Conservation (phyloP, 164 flowering plant genomes). For the Echeveria elegans region DNA sequence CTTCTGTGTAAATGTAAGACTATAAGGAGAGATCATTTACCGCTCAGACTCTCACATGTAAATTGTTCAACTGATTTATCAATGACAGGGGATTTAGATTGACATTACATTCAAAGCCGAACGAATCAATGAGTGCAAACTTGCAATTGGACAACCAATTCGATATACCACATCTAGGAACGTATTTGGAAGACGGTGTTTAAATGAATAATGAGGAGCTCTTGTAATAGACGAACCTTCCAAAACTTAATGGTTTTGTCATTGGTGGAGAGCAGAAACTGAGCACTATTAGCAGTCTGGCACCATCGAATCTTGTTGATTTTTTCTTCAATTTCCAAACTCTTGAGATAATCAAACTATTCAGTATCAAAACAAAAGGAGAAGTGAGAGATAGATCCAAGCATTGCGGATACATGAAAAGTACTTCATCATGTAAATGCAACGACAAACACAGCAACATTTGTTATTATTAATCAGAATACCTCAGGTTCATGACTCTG, state of each 20-base stretch:
- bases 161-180: neutral
- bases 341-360: slow-evolving; percentile 43
- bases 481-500: slow-evolving; percentile 99
- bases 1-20: too few species aligned
- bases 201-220: neutral
- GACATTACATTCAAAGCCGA: too few species aligned
- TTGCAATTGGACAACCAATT: neutral
- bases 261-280: slow-evolving; percentile 93
- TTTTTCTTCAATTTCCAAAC: slow-evolving; percentile 99
- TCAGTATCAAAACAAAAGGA: neutral
- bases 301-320: slow-evolving; percentile 99
- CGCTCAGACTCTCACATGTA: too few species aligned
- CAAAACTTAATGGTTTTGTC: slow-evolving; percentile 95
- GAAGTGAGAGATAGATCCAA: slow-evolving; percentile 1
- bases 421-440: neutral
- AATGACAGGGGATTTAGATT: too few species aligned
- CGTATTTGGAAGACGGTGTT: neutral
- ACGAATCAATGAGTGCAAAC: too few species aligned
- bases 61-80: too few species aligned
- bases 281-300: slow-evolving; percentile 85
- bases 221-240: slow-evolving; percentile 52
- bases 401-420: neutral
- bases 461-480: slow-evolving; percentile 3
- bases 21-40: too few species aligned
- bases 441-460: neutral